Percentiles rank a stretch among this genome's conserved stretches.
phyloP scores from a whole-genome alignment of 164 flowering plant species.

The Vitis labrusca region DNA sequence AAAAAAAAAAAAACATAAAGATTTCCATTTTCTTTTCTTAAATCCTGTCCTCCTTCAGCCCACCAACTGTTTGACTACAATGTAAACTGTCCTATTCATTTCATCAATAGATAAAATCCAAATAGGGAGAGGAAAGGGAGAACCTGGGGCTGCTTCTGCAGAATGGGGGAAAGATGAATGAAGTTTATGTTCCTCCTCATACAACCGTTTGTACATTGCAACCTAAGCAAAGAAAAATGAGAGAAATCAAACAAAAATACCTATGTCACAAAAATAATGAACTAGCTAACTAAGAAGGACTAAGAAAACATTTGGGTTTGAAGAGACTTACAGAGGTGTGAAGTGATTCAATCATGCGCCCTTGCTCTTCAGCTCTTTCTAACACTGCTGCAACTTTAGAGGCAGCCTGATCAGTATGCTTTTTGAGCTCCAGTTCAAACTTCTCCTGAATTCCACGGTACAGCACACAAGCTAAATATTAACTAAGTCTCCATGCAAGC shows the following conservation, averaged over 20 bases:
- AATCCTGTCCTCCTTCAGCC: too few relatives aligned
- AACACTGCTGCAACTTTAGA: conserved; percentile 75
- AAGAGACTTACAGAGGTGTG: conserved; percentile 65
- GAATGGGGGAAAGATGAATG: conserved; percentile 39
- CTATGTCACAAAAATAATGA: not conserved
- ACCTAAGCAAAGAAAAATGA: conserved; percentile 44
- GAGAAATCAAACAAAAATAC: not conserved
- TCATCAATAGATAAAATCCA: too few relatives aligned
- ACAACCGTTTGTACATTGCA: conserved; percentile 88
- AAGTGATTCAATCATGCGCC: conserved; percentile 85
- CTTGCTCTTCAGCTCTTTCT: conserved; percentile 83
- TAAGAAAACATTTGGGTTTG: not conserved
- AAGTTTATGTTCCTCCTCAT: conserved; percentile 82
- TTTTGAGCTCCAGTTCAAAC: conserved; percentile 70
- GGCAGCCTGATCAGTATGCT: conserved; percentile 64
- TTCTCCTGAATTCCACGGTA: conserved; percentile 43
- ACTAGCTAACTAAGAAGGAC: not conserved
- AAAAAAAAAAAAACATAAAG: too few relatives aligned
- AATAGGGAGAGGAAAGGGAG: conserved; percentile 5
- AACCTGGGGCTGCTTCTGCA: conserved; percentile 51
- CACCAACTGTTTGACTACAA: too few relatives aligned
- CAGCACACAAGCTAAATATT: not conserved
- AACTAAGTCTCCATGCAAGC: not conserved
- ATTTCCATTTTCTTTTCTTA: too few relatives aligned
- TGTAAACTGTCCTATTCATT: too few relatives aligned